Evolutionary conservation across 345 rosid species (phyloP), one percentile per base, ranked within the genome.

Genomic region (Eucalyptus cladocalyx): DNA sequence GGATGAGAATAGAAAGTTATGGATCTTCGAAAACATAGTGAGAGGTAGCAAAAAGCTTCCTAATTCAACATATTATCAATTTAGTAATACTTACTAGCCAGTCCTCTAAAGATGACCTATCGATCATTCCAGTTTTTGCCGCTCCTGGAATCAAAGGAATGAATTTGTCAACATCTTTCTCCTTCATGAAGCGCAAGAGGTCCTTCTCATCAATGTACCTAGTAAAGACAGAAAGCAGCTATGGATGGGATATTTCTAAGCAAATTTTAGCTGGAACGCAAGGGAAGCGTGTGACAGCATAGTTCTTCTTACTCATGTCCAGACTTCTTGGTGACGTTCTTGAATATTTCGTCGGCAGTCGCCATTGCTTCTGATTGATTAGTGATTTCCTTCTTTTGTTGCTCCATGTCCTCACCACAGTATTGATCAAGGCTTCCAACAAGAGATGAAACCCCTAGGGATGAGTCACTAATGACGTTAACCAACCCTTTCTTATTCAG

Each of bases 141-240:
- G 95, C 93, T 90, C 95, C 97, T 92, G 93, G 92, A 42, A 95
- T 92, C 86, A 95, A 51, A 16, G 91, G 95, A 86, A 96, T 90
- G 90, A 96, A 89, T 90, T 86, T 90, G 53, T 93, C 93, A 53
- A 94, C 95, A 56, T 95, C 95, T 88, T 92, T 95, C 91, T 87
- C 91, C 87, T 93, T 94, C 95, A 96, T 91, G 93, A 94, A 96
- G 14, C 94, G 93, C 88, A 95, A 88, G 40, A 96, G 95, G 87
- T 96, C 96, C 28, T 94, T 96, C 90, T 96, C 97, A 30, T 96
- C 95, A 34, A 96, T 92, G 91, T 92, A 92, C 93, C 97, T 96
- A 54, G 34, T 40, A 76, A 40, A 42, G 85, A 40, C 85, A 72
- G 19, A 6, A 76, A 76, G 85, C 47, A 76, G 85, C 47, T 76